Conservation (phyloP, 345 rosid species). For the Passiflora organensis region DNA sequence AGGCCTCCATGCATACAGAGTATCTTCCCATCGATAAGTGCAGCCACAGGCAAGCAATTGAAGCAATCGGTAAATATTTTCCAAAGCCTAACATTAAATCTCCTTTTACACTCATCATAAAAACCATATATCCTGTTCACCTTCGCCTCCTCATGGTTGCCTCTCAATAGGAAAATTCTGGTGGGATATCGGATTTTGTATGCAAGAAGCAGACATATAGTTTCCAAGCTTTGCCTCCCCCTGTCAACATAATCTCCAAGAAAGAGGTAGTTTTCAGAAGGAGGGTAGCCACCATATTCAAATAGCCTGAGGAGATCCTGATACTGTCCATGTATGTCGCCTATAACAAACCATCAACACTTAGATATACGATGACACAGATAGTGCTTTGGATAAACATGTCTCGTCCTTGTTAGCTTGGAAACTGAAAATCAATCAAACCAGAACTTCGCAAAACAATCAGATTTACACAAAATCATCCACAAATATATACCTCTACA, state of each 20-base stretch:
- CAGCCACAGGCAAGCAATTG: slow-evolving; percentile 88
- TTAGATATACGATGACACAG: slow-evolving; percentile 5
- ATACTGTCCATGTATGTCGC: slow-evolving; percentile 94
- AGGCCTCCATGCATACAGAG: slow-evolving; percentile 98
- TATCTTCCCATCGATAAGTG: slow-evolving; percentile 81
- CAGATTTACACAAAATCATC: too few species aligned
- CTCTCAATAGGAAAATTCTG: slow-evolving; percentile 69
- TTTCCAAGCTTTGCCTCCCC: slow-evolving; percentile 97
- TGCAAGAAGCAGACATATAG: slow-evolving; percentile 89
- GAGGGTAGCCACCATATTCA: slow-evolving; percentile 87
- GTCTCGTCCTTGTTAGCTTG: neutral
- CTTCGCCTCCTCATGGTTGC: slow-evolving; percentile 98
- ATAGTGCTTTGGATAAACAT: neutral
- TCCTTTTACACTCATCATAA: slow-evolving; percentile 95
- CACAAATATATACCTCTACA: neutral
- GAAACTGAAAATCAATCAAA: too few species aligned
- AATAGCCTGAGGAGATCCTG: slow-evolving; percentile 87
- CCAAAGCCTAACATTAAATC: slow-evolving; percentile 95
- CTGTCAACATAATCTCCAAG: slow-evolving; percentile 96
- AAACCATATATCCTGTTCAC: slow-evolving; percentile 93
- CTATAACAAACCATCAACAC: slow-evolving; percentile 33
- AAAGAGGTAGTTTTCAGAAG: slow-evolving; percentile 82
- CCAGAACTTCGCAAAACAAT: too few species aligned
- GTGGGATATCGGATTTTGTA: slow-evolving; percentile 84
- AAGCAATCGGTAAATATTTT: slow-evolving; percentile 91